Conservation (phyloP, 345 rosid species). For the Brassica juncea region DNA sequence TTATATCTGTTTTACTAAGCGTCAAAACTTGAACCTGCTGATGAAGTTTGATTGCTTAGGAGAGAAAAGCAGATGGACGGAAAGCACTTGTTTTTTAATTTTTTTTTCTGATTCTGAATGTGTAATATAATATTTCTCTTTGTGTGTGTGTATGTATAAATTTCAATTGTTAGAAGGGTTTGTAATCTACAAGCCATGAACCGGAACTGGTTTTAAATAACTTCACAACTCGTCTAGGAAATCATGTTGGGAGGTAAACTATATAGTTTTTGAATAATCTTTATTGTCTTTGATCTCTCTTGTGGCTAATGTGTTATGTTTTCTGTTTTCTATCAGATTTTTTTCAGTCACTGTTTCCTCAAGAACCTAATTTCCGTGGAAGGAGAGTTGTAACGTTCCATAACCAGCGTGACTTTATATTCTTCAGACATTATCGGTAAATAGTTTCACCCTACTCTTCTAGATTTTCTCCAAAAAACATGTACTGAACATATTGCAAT, state of each 20-base stretch:
- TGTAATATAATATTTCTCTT: no score
- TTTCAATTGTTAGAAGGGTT: no score
- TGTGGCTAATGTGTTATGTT: neutral
- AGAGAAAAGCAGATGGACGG: neutral
- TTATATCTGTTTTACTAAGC: neutral
- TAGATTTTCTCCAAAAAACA: neutral
- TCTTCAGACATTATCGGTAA: slow-evolving; percentile 95
- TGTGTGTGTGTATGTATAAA: no score
- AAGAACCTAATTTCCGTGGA: slow-evolving; percentile 77
- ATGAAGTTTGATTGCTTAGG: neutral
- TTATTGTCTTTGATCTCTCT: neutral
- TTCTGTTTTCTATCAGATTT: slow-evolving; percentile 49
- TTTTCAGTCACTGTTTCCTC: slow-evolving; percentile 84
- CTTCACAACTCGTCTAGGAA: slow-evolving; percentile 91
- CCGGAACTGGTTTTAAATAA: slow-evolving; percentile 87
- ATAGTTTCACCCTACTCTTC: slow-evolving; percentile 8
- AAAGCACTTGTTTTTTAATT: neutral
- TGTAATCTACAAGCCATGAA: slow-evolving; percentile 81
- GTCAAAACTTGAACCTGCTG: neutral
- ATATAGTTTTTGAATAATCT: neutral
- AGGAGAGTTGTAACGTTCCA: slow-evolving; percentile 93
- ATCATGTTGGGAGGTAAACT: slow-evolving; percentile 80
- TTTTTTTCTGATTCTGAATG: neutral
- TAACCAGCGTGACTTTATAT: slow-evolving; percentile 92
- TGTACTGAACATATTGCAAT: neutral